A percentile compares a stretch with the other conserved stretches of the same genome.
These are phyloP conservation scores for Diplodia corticola DNA, from an alignment of 2,329 filamentous ascomycete species.

Conservation along the genomic window DNA sequence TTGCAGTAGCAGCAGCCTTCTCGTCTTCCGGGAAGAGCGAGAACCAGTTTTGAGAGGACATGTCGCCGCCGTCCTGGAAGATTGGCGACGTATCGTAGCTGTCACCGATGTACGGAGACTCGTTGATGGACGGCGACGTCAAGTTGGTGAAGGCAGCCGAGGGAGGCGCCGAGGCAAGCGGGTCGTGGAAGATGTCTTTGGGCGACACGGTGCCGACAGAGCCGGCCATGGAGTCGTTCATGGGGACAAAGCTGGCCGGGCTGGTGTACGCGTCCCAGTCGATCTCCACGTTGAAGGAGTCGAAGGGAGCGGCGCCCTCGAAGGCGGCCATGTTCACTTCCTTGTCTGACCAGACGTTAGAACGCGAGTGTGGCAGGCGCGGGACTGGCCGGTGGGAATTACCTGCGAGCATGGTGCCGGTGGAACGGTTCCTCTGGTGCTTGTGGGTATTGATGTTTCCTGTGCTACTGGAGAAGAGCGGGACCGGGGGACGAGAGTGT, in stretches of 20 bases:
- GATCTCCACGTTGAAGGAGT: conserved; percentile 23
- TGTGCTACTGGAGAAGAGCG: conserved; percentile 64
- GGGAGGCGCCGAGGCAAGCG: conserved; percentile 73
- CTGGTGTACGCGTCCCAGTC: conserved; percentile 31
- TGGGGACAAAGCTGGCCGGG: conserved; percentile 42
- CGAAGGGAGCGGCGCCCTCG: conserved; percentile 6
- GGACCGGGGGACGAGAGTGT: conserved; percentile 66
- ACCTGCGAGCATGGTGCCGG: conserved; percentile 40
- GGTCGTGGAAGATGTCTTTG: conserved; percentile 73
- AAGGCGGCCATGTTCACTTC: conserved; percentile 19
- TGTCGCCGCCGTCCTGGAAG: conserved; percentile 60
- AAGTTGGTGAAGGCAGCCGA: conserved; percentile 79
- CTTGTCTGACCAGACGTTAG: conserved; percentile 15
- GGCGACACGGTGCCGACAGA: conserved; percentile 66
- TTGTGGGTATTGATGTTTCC: conserved; percentile 49
- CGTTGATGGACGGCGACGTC: conserved; percentile 77
- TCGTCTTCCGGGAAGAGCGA: conserved; percentile 66
- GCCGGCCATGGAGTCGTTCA: conserved; percentile 43
- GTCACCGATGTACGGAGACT: conserved; percentile 71
- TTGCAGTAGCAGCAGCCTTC: conserved; percentile 34
- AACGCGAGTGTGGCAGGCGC: not conserved
- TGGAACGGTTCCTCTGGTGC: conserved; percentile 26
- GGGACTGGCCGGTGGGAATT: conserved; percentile 21
- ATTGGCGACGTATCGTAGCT: conserved; percentile 77
- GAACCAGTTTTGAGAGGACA: conserved; percentile 66